Conservation (phyloP, 2,329 filamentous ascomycete genomes). For the Alternaria incomplexa region DNA sequence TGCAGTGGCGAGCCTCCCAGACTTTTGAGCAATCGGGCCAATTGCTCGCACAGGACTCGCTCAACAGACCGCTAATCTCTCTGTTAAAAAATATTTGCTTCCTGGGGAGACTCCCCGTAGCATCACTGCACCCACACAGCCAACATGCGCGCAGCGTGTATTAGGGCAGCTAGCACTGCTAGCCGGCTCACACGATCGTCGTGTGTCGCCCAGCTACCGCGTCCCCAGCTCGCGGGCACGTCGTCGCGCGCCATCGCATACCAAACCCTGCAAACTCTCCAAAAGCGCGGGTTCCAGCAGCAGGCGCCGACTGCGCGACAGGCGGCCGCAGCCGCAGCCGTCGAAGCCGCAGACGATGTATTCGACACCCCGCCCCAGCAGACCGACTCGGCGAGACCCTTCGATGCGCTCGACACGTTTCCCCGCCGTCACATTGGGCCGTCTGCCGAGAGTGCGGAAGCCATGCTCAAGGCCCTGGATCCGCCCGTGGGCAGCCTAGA, state of each 20-base stretch:
- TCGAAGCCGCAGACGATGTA: conserved; percentile 37
- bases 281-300: conserved; percentile 33
- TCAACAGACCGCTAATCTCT: not conserved
- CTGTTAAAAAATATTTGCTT: not conserved
- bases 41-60: not conserved
- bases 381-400: conserved; percentile 31
- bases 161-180: conserved; percentile 41
- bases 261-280: conserved; percentile 20
- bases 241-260: conserved; percentile 23
- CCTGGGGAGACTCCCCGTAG: not conserved
- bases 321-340: conserved; percentile 23
- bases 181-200: conserved; percentile 32
- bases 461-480: conserved; percentile 82
- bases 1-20: conserved; percentile 1
- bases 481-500: conserved; percentile 77
- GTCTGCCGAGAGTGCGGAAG: conserved; percentile 68
- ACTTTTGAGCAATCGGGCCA: not conserved
- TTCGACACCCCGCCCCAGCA: conserved; percentile 35
- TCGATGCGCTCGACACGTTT: conserved; percentile 68
- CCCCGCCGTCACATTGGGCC: conserved; percentile 87
- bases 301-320: conserved; percentile 22
- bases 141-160: conserved; percentile 41
- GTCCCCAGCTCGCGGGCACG: conserved; percentile 23
- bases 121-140: conserved; percentile 1
- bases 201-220: conserved; percentile 27